Evolutionary conservation across 768 basidiomycete genomes (phyloP).

Genomic region (Rhizopogon salebrosus): DNA sequence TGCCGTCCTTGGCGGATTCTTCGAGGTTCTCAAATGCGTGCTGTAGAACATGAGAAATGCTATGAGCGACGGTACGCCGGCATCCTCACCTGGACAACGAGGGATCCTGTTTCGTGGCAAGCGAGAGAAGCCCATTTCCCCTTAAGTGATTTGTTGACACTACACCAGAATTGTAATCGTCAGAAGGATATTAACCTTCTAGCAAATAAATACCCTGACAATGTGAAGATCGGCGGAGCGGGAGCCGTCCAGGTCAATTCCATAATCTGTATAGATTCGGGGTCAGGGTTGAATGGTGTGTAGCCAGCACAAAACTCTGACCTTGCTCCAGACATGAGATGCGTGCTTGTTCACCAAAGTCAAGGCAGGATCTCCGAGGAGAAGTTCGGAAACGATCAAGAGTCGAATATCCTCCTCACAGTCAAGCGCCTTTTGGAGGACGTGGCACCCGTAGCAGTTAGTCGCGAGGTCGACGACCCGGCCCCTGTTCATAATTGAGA

Average conservation of each 20-base stretch:
- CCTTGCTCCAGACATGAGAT: conserved; percentile 91
- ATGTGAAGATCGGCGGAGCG: conserved; percentile 83
- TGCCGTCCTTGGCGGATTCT: conserved; percentile 77
- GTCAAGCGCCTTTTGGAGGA: conserved; percentile 84
- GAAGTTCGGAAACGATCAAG: conserved; percentile 78
- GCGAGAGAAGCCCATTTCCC: conserved; percentile 88
- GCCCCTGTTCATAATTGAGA: conserved; percentile 39
- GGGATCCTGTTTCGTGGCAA: conserved; percentile 86
- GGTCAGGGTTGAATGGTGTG: conserved; percentile 5
- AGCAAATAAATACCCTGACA: conserved; percentile 42
- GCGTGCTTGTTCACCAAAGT: conserved; percentile 89
- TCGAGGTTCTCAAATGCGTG: conserved; percentile 86
- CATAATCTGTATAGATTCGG: conserved; percentile 62
- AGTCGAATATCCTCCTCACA: conserved; percentile 85
- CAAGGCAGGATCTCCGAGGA: conserved; percentile 79
- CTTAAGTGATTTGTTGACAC: conserved; percentile 82
- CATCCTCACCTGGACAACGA: conserved; percentile 70
- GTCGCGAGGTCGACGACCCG: conserved; percentile 83
- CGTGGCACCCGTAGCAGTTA: conserved; percentile 87
- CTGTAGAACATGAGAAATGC: conserved; percentile 30
- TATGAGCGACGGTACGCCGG: neutral
- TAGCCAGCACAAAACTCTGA: conserved; percentile 20
- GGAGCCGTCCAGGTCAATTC: conserved; percentile 84
- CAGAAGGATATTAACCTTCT: neutral
- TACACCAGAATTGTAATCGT: conserved; percentile 22